Conservation (phyloP, 164 flowering plant species). For the Umbellularia californica region DNA sequence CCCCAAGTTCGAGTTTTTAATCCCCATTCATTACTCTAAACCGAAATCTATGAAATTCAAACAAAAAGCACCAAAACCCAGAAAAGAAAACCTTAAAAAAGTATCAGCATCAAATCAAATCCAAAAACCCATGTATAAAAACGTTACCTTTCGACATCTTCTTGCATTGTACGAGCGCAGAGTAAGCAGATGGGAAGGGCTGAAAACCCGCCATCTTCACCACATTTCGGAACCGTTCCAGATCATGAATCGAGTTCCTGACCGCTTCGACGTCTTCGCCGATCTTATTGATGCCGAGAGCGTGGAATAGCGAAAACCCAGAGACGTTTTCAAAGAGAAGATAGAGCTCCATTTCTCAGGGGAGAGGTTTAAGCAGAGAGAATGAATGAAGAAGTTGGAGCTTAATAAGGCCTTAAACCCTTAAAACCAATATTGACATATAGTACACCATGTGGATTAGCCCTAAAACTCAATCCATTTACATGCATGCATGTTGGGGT, state of each 20-base stretch:
- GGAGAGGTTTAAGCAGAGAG: too few relatives aligned
- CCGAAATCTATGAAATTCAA: not conserved
- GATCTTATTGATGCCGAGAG: slow-evolving; percentile 78
- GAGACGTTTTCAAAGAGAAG: slow-evolving; percentile 71
- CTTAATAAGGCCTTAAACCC: too few relatives aligned
- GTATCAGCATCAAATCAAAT: not conserved
- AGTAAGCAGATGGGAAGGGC: slow-evolving; percentile 79
- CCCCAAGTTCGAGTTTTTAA: too few relatives aligned
- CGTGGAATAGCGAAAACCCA: slow-evolving; percentile 59
- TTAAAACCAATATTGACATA: too few relatives aligned
- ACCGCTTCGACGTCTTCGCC: slow-evolving; percentile 89
- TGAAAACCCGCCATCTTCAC: slow-evolving; percentile 71
- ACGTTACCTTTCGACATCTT: slow-evolving; percentile 77
- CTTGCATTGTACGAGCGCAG: slow-evolving; percentile 85
- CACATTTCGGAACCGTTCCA: slow-evolving; percentile 80
- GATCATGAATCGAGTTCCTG: slow-evolving; percentile 63
- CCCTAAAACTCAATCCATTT: too few relatives aligned
- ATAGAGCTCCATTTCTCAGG: slow-evolving; percentile 44
- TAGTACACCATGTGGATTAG: too few relatives aligned
- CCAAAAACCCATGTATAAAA: too few relatives aligned
- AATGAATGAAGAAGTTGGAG: too few relatives aligned
- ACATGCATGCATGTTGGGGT: too few relatives aligned
- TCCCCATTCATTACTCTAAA: too few relatives aligned
- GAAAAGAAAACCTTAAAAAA: too few relatives aligned
- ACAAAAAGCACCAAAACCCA: not conserved